Base-by-base conservation (phyloP, 352 stramenopile species). In the Peronospora farinosa region DNA sequence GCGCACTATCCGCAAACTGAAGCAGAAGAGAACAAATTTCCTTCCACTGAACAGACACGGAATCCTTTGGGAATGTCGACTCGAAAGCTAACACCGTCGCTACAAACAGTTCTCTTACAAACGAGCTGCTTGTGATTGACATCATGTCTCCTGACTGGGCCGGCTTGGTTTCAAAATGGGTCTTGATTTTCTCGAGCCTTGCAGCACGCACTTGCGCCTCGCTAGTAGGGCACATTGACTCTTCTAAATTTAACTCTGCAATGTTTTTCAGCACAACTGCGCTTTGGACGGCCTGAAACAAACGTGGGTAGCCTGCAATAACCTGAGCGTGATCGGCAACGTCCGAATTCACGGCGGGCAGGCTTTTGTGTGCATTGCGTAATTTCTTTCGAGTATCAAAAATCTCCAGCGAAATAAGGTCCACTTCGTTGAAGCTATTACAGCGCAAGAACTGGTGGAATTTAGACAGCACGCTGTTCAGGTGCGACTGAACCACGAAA, bases 371-470 rank as follows among this genome's bases (percentile, higher is more conserved):
- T 6, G 62, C 33, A 47, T 74, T 69, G 1, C 62, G 74, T 7
- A 84, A 57, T 47, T 84, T 88, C 35, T 67, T 69, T 50, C 82
- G 64, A 21, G 76, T 85, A 32, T 89, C 76, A 40, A 86, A 92
- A 38, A 86, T 72, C 40, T 87, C 76, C 7, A 85, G 57, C 15
- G 76, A 83, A 21, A 92, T 68, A n/a, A 67, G 40, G 30, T 94
- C 80, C 40, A 87, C 64, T 7, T 79, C 47, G 51, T 89, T 89
- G 42, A 92, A 90, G 46, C 68, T 86, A 38, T 88, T 92, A 56
- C 69, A 73, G 16, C 81, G 76, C 55, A 95, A 58, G 42, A 84
- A 87, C 37, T 76, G 57, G 56, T 92, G 82, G 53, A 92, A 92
- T 0, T 68, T 71, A 50, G 78, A 85, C 19, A 92, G 51, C 6